These are phyloP conservation scores for Beauveria sp. DNA, from an alignment of 2,329 filamentous ascomycete species.

Conservation along the genomic window DNA sequence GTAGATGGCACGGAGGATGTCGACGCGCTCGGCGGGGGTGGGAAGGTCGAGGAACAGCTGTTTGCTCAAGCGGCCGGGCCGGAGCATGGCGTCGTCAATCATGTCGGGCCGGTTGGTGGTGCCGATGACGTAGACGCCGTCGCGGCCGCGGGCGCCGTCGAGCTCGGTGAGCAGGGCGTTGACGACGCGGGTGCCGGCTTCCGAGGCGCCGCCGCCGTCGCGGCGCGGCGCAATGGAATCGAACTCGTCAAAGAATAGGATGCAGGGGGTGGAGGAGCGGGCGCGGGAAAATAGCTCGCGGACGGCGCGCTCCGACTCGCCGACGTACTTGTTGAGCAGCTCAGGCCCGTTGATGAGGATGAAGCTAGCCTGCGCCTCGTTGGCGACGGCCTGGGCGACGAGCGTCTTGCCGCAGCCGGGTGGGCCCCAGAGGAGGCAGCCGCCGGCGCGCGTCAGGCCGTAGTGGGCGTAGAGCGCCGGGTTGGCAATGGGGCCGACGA, in stretches of 20 bases:
- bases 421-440: slow-evolving; percentile 91
- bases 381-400: slow-evolving; percentile 90
- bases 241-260: slow-evolving; percentile 97
- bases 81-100: slow-evolving; percentile 91
- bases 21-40: slow-evolving; percentile 67
- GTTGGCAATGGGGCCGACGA: slow-evolving; percentile 81
- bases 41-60: slow-evolving; percentile 87
- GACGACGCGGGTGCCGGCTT: slow-evolving; percentile 82
- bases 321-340: slow-evolving; percentile 94
- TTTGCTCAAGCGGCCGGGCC: slow-evolving; percentile 81
- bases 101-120: slow-evolving; percentile 95
- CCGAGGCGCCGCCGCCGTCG: slow-evolving; percentile 59
- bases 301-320: slow-evolving; percentile 88
- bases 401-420: slow-evolving; percentile 96
- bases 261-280: slow-evolving; percentile 77
- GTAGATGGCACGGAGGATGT: slow-evolving; percentile 70
- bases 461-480: slow-evolving; percentile 70
- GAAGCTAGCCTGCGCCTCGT: slow-evolving; percentile 93
- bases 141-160: slow-evolving; percentile 72
- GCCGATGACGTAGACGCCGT: slow-evolving; percentile 88
- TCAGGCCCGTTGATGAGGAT: slow-evolving; percentile 97
- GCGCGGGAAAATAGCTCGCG: slow-evolving; percentile 88
- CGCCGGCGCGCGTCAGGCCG: slow-evolving; percentile 73
- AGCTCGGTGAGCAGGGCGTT: slow-evolving; percentile 93
- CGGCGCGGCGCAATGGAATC: slow-evolving; percentile 85